A percentile compares a stretch with the other conserved stretches of the same genome.
phyloP scores from a whole-genome alignment of 139 green algal species.

The Tetradesmus lagerheimii region DNA sequence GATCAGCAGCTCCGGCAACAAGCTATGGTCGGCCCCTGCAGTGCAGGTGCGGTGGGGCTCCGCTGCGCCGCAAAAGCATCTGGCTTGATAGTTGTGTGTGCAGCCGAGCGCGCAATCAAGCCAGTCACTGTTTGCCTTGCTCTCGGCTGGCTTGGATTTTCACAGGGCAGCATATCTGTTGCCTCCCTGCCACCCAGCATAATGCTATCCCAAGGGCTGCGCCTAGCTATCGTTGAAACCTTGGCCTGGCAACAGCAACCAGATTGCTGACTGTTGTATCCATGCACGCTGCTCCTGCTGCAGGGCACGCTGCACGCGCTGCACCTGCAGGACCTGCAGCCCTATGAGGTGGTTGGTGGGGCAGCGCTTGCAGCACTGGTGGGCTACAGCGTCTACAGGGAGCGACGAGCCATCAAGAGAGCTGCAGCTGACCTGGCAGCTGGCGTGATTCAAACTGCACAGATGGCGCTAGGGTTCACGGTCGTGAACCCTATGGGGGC shows the following conservation, averaged over 20 bases:
- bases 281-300: neutral
- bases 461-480: conserved; percentile 23
- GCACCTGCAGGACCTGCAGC: conserved; percentile 19
- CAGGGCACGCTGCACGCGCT: conserved; percentile 29
- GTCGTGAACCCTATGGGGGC: conserved; percentile 30
- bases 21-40: neutral
- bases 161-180: neutral
- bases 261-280: neutral
- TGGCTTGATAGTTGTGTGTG: neutral
- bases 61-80: neutral
- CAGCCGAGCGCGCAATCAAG: neutral
- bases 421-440: neutral
- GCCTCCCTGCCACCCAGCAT: neutral
- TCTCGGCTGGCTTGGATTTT: neutral
- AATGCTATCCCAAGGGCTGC: neutral
- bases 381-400: neutral
- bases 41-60: conserved; percentile 7
- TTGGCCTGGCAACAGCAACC: neutral
- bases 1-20: conserved; percentile 10
- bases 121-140: neutral
- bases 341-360: conserved; percentile 3
- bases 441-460: conserved; percentile 13
- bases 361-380: neutral
- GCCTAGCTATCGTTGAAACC: neutral
- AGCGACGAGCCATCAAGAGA: neutral